phyloP scores from a whole-genome alignment of 164 flowering plant genomes.

The Annona cherimola region DNA sequence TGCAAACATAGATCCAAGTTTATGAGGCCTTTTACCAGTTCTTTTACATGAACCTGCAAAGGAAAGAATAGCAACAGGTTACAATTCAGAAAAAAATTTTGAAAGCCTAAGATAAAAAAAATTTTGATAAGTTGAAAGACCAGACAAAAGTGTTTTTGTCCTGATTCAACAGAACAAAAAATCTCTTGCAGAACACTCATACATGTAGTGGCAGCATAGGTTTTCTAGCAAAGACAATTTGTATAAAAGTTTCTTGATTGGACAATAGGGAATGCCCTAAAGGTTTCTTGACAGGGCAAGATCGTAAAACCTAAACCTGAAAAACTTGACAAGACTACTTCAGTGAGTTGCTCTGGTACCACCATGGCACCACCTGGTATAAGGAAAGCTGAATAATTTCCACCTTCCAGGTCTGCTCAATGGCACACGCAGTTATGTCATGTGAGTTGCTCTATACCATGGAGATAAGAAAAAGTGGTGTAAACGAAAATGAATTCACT shows the following conservation, averaged over 20 bases:
- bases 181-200: no score
- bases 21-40: conserved; percentile 29
- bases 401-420: no score
- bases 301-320: not conserved
- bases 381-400: no score
- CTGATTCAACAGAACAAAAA: not conserved
- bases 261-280: not conserved
- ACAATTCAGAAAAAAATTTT: not conserved
- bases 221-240: not conserved
- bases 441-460: not conserved
- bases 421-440: not conserved
- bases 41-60: conserved; percentile 32
- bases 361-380: no score
- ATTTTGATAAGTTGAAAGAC: not conserved
- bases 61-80: not conserved
- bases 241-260: not conserved
- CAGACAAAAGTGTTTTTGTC: not conserved
- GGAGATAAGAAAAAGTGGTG: no score
- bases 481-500: not conserved
- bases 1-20: conserved; percentile 14
- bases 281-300: not conserved
- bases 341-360: not conserved
- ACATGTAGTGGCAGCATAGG: not conserved
- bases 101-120: not conserved
- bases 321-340: not conserved